phyloP scores from a whole-genome alignment of 2,329 filamentous ascomycete genomes.

The Diaporthe capsici region DNA sequence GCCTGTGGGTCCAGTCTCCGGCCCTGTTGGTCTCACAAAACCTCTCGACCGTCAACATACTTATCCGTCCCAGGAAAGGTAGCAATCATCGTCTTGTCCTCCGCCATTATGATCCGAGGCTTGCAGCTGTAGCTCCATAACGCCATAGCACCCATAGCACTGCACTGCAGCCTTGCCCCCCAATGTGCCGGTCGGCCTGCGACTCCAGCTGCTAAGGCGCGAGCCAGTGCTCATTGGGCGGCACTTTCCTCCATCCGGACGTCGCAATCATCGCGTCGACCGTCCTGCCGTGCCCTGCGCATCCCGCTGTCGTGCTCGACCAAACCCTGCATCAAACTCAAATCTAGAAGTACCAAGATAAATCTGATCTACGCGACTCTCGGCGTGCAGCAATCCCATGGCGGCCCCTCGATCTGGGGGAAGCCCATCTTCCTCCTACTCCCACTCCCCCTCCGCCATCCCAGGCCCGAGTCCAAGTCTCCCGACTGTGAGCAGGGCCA shows the following conservation, averaged over 20 bases:
- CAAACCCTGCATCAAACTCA: background rate
- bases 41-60: background rate
- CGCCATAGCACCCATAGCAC: background rate
- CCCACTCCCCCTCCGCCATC: background rate
- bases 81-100: slow-evolving; percentile 2
- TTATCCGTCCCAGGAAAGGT: background rate
- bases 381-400: slow-evolving; percentile 8
- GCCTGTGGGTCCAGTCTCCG: slow-evolving; percentile 14
- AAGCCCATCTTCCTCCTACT: slow-evolving; percentile 6
- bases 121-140: slow-evolving; percentile 16
- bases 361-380: background rate
- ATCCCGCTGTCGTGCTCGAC: slow-evolving; percentile 18
- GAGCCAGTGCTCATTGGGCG: slow-evolving; percentile 20
- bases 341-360: background rate
- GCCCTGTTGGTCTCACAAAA: background rate
- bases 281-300: background rate
- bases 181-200: slow-evolving; percentile 4
- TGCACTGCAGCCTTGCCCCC: background rate
- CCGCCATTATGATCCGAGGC: slow-evolving; percentile 25
- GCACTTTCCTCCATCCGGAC: slow-evolving; percentile 16
- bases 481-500: slow-evolving; percentile 13
- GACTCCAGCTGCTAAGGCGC: slow-evolving; percentile 11
- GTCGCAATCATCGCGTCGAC: slow-evolving; percentile 27
- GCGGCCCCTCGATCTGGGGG: slow-evolving; percentile 11
- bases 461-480: slow-evolving; percentile 1